phyloP scores from a whole-genome alignment of 805 yeast genomes.

The Hanseniaspora mollemarum region DNA sequence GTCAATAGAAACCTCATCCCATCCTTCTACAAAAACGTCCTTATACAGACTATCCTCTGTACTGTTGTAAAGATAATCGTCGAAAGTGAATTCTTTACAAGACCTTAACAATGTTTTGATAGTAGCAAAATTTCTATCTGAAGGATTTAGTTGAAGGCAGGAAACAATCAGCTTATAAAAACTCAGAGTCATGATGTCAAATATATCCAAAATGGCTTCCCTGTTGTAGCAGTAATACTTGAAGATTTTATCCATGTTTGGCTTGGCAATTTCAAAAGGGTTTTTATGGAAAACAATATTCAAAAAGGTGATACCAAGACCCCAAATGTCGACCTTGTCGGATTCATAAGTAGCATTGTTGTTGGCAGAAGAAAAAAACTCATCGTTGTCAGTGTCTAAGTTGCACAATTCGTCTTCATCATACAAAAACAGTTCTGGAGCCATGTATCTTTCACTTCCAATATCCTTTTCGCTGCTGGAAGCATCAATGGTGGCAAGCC shows the following conservation, averaged over 20 bases:
- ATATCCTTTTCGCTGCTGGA: slow-evolving; percentile 66
- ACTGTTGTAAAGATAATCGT: slow-evolving; percentile 50
- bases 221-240: slow-evolving; percentile 76
- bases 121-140: slow-evolving; percentile 55
- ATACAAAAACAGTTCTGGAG: slow-evolving; percentile 65
- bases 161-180: slow-evolving; percentile 73
- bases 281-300: slow-evolving; percentile 80
- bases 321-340: slow-evolving; percentile 78
- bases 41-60: slow-evolving; percentile 33
- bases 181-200: slow-evolving; percentile 78
- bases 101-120: slow-evolving; percentile 48
- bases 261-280: slow-evolving; percentile 74
- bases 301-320: slow-evolving; percentile 70
- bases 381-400: slow-evolving; percentile 24
- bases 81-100: slow-evolving; percentile 65
- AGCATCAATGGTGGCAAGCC: slow-evolving; percentile 45
- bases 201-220: slow-evolving; percentile 83
- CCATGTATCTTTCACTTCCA: slow-evolving; percentile 88
- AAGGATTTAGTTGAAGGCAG: slow-evolving; percentile 74
- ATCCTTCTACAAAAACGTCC: slow-evolving; percentile 6
- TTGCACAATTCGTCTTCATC: slow-evolving; percentile 33
- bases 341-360: slow-evolving; percentile 55
- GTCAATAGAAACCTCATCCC: neutral
- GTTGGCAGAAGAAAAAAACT: slow-evolving; percentile 20
- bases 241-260: slow-evolving; percentile 61